phyloP scores from a whole-genome alignment of 176 grass and related monocot genomes.

The Microstegium vimineum region DNA sequence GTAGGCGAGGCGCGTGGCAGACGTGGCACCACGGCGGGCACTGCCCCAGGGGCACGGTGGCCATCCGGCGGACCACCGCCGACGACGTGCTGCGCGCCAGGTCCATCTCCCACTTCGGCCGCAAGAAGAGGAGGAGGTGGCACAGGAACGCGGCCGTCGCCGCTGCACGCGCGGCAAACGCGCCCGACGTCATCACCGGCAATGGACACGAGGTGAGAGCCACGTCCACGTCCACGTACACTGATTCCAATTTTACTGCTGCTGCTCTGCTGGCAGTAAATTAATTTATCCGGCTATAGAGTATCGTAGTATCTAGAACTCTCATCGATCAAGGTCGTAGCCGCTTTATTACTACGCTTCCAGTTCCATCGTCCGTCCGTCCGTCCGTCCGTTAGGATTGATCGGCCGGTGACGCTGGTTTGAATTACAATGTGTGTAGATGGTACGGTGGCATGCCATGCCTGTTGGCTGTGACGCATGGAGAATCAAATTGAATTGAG shows the following conservation, averaged over 20 bases:
- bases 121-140: constrained; percentile 41
- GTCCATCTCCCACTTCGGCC: constrained; percentile 73
- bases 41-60: constrained; percentile 72
- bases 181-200: constrained; percentile 79
- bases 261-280: no score
- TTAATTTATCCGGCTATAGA: no score
- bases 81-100: constrained; percentile 65
- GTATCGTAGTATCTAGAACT: no score
- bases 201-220: constrained; percentile 88
- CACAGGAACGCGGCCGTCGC: background rate
- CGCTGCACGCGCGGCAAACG: constrained; percentile 30
- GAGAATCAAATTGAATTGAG: background rate
- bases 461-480: background rate
- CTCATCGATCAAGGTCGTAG: background rate
- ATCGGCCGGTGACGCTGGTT: background rate
- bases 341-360: no score
- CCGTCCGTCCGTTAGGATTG: background rate
- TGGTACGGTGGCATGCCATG: background rate
- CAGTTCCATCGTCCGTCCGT: no score
- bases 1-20: constrained; percentile 52
- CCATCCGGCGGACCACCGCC: constrained; percentile 61
- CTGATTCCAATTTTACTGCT: background rate
- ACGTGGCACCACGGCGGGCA: constrained; percentile 74
- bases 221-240: no score
- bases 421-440: background rate